A percentile compares a stretch with the other conserved stretches of the same genome.
Conservation (phyloP, 2,329 filamentous ascomycete species). For the Leptographium procerum region DNA sequence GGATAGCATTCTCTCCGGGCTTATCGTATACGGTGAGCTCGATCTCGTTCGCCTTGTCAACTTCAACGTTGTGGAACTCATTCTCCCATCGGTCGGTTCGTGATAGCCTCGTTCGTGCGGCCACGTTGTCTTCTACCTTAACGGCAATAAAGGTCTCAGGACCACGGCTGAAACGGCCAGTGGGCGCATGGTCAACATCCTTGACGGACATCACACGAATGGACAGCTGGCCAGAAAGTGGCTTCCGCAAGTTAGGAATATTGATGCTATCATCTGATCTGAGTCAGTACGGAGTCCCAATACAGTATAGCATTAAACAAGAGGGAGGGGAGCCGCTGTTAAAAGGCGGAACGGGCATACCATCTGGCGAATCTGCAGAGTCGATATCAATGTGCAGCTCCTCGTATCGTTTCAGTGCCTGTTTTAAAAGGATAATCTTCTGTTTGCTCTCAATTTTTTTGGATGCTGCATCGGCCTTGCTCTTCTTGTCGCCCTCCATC, state of each 20-base stretch:
- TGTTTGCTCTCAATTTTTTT: conserved; percentile 90
- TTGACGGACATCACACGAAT: conserved; percentile 81
- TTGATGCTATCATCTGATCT: conserved; percentile 84
- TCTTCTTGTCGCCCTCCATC: conserved; percentile 95
- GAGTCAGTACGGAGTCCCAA: conserved; percentile 16
- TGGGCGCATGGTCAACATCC: conserved; percentile 87
- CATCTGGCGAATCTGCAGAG: conserved; percentile 63
- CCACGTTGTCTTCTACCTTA: conserved; percentile 90
- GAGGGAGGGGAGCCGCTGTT: rapidly evolving
- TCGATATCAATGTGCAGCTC: conserved; percentile 94
- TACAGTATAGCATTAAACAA: too few relatives aligned
- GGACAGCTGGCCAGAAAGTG: conserved; percentile 81
- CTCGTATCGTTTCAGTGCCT: conserved; percentile 92
- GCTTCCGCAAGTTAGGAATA: conserved; percentile 86
- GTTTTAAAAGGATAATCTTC: conserved; percentile 91
- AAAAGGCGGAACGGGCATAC: conserved; percentile 37
- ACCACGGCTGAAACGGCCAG: conserved; percentile 72
- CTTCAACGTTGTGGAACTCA: conserved; percentile 82
- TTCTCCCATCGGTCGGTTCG: conserved; percentile 85
- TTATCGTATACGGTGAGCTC: conserved; percentile 98
- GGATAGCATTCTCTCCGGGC: conserved; percentile 76
- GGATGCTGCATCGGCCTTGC: conserved; percentile 81
- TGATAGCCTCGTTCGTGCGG: conserved; percentile 75
- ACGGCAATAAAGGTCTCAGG: conserved; percentile 93
- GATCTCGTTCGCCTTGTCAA: conserved; percentile 97